Evolutionary conservation across 108 stramenopile genomes (phyloP), one percentile per base, ranked within the genome.

Genomic region (Pseudonitzschia pungens): DNA sequence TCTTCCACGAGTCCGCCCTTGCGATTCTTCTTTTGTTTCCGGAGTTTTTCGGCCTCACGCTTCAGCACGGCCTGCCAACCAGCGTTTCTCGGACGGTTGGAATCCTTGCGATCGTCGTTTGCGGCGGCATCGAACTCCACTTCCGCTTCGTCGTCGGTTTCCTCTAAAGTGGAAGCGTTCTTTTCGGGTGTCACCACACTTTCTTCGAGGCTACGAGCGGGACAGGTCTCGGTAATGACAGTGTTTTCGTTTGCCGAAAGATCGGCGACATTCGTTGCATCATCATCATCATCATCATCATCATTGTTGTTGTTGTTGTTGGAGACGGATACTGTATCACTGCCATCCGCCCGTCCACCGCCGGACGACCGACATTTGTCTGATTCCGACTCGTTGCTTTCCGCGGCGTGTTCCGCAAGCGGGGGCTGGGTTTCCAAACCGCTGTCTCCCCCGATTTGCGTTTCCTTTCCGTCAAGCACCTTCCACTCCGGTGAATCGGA

Each of bases 11-110:
- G 81, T 27, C 85, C 77, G 5, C 79, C 84, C 31, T 65, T 69
- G 55, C 86, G 87, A 18, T 70, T 77, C 43, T 57, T 67, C 76
- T 90, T 88, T 22, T 68, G 76, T 68, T 89, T 89, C 73, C 92
- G 92, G 45, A 88, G 63, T 54, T 75, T 74, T 44, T 82, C 85
- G 40, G 86, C 91, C 70, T 95, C 94, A 66, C 84, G 84, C 28
- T 76, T 28, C 27, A 95, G 82, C 85, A 93, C 86, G 50, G 81
- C 90, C 68, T 91, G 71, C 92, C 90, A 95, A 12, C 72, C 89
- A 16, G 87, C 77, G 60, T 92, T 92, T 54, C 75, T 84, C 20
- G 85, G 80, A 65, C 67, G 53, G 18, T 58, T 75, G 33, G 60
- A 28, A 21, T 69, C 36, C 22, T 65, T 40, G 16, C n/a, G 28